phyloP scores from a whole-genome alignment of 2,329 filamentous ascomycete genomes.

The Paecilomyces fulvus region DNA sequence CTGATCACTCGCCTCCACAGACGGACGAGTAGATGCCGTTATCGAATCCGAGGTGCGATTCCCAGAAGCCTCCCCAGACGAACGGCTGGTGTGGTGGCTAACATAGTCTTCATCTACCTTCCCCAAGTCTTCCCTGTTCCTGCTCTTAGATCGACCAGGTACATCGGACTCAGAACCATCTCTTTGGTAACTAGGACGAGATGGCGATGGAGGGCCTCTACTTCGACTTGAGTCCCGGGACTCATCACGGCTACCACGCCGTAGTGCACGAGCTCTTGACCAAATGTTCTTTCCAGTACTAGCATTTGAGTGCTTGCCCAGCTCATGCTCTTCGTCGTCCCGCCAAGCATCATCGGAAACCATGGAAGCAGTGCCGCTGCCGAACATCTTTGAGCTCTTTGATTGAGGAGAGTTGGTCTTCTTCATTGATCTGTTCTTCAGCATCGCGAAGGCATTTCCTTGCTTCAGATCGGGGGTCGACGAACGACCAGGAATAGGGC shows the following conservation, averaged over 20 bases:
- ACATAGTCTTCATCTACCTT: constrained; percentile 41
- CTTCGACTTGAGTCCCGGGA: constrained; percentile 27
- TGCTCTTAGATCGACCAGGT: constrained; percentile 47
- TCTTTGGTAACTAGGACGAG: constrained; percentile 33
- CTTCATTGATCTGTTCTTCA: constrained; percentile 35
- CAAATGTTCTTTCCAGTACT: constrained; percentile 23
- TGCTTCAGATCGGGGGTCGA: constrained; percentile 27
- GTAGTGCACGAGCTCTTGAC: constrained; percentile 18
- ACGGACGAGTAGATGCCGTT: constrained; percentile 29
- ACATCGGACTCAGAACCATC: constrained; percentile 49
- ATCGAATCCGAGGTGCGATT: constrained; percentile 17
- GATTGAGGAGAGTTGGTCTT: constrained; percentile 19
- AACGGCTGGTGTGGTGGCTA: constrained; percentile 18
- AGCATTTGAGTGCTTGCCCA: constrained; percentile 28
- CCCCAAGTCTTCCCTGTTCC: constrained; percentile 46
- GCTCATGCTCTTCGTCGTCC: constrained; percentile 28
- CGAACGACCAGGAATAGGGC: constrained; percentile 29
- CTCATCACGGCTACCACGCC: constrained; percentile 23
- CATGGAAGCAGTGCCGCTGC: constrained; percentile 20
- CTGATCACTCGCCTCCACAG: constrained; percentile 23
- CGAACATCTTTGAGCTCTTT: constrained; percentile 35
- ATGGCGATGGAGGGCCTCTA: constrained; percentile 28
- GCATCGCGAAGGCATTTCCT: constrained; percentile 36
- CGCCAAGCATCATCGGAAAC: constrained; percentile 17
- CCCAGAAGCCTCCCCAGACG: constrained; percentile 17